Percentiles rank a stretch among this genome's conserved stretches.
These are phyloP conservation scores for Phytophthora sp. DNA, from an alignment of 352 stramenopile species.

Conservation along the genomic window DNA sequence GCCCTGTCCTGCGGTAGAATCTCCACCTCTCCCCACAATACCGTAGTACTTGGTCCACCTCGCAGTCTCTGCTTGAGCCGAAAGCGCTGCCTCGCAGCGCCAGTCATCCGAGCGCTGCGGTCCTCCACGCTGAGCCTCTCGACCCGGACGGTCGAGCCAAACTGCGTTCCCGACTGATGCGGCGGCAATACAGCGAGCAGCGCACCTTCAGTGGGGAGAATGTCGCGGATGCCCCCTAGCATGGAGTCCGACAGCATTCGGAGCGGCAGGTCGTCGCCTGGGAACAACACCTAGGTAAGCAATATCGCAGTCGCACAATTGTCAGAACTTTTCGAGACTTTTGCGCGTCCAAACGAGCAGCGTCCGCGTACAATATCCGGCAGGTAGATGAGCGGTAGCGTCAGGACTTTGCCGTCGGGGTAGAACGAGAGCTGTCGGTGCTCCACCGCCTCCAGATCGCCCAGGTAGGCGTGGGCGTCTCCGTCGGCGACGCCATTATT, in stretches of 20 bases:
- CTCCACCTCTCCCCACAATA: constrained; percentile 53
- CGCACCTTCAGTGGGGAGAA: constrained; percentile 48
- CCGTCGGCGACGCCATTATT: not conserved
- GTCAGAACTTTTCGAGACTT: not conserved
- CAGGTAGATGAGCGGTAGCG: constrained; percentile 74
- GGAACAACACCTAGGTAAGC: constrained; percentile 72
- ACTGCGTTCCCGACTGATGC: constrained; percentile 57
- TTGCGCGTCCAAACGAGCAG: not conserved
- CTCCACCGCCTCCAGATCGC: constrained; percentile 64
- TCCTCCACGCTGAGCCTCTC: constrained; percentile 63
- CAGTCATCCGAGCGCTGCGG: constrained; percentile 54
- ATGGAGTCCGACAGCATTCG: constrained; percentile 71
- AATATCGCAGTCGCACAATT: not conserved
- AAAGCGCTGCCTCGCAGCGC: constrained; percentile 72
- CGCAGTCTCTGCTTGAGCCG: constrained; percentile 41
- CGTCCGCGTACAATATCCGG: constrained; percentile 66
- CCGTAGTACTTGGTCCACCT: constrained; percentile 9
- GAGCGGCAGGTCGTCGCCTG: constrained; percentile 77
- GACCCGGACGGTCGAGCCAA: constrained; percentile 74
- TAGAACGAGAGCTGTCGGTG: constrained; percentile 55
- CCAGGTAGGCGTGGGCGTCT: constrained; percentile 72
- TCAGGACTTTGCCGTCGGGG: constrained; percentile 53
- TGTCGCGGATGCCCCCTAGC: constrained; percentile 49
- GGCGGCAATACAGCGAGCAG: constrained; percentile 68
- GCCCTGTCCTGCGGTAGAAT: constrained; percentile 61